Evolutionary conservation across 495 filamentous ascomycete species (phyloP).

Genomic region (Cercophora scortea): DNA sequence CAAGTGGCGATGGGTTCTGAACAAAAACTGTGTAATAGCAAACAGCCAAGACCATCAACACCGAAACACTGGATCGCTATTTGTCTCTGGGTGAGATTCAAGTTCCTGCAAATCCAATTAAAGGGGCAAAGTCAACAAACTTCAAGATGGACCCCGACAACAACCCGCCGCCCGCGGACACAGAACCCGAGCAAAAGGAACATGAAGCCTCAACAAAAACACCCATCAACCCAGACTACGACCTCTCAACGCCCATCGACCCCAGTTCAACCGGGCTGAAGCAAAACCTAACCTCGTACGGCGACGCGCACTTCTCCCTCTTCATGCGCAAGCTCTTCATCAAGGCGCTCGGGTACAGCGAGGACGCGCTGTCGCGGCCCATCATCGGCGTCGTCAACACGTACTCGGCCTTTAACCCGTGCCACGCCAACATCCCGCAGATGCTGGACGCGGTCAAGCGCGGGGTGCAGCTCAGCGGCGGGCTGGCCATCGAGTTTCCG

Average conservation of each 20-base stretch:
- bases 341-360: conserved; percentile 60
- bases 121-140: too few relatives aligned
- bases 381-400: conserved; percentile 64
- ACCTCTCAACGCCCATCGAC: conserved; percentile 41
- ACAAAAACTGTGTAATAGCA: too few relatives aligned
- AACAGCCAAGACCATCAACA: too few relatives aligned
- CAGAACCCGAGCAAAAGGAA: too few relatives aligned
- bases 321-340: conserved; percentile 66
- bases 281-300: conserved; percentile 57
- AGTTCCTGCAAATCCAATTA: too few relatives aligned
- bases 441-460: conserved; percentile 58
- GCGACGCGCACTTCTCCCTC: conserved; percentile 60
- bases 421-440: conserved; percentile 60
- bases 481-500: conserved; percentile 57
- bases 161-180: too few relatives aligned
- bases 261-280: conserved; percentile 43
- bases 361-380: conserved; percentile 56
- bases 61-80: too few relatives aligned
- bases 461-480: conserved; percentile 53
- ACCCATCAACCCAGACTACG: conserved; percentile 37
- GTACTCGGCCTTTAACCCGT: conserved; percentile 58
- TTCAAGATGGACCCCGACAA: too few relatives aligned
- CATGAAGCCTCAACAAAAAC: background rate
- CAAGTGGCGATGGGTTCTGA: too few relatives aligned
- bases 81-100: too few relatives aligned